Evolutionary conservation across 78 protist species (phyloP).

Genomic region (Dictyostelium firmibasis): DNA sequence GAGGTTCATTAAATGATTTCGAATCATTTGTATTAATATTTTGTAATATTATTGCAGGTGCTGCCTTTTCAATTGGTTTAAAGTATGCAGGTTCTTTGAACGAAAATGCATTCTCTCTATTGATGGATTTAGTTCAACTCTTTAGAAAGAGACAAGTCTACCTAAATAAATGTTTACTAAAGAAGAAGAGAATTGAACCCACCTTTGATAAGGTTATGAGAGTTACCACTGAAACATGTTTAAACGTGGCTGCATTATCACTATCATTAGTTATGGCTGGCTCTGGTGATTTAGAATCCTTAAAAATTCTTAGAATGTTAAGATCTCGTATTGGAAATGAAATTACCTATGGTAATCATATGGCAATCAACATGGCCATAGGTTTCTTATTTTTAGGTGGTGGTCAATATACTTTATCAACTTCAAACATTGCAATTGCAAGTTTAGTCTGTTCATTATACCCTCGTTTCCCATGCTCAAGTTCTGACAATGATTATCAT

Average conservation of each 20-base stretch:
- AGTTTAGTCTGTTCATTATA: slow-evolving; percentile 84
- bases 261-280: slow-evolving; percentile 88
- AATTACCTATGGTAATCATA: slow-evolving; percentile 86
- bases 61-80: slow-evolving; percentile 84
- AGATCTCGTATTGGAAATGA: slow-evolving; percentile 29
- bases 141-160: slow-evolving; percentile 44
- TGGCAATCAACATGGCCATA: slow-evolving; percentile 87
- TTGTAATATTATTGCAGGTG: slow-evolving; percentile 86
- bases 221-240: slow-evolving; percentile 47
- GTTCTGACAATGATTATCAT: slow-evolving; percentile 88
- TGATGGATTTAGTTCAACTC: background rate
- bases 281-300: slow-evolving; percentile 75
- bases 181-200: background rate
- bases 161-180: background rate
- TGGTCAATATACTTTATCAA: slow-evolving; percentile 79
- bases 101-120: background rate
- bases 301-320: slow-evolving; percentile 64
- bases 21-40: slow-evolving; percentile 23
- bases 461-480: slow-evolving; percentile 84
- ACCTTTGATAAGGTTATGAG: background rate
- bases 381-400: slow-evolving; percentile 93
- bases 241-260: slow-evolving; percentile 22
- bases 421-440: slow-evolving; percentile 83
- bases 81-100: slow-evolving; percentile 42
- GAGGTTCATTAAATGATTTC: background rate